Base-by-base conservation (phyloP, 306 rosid genomes). In the Vigna radiata region DNA sequence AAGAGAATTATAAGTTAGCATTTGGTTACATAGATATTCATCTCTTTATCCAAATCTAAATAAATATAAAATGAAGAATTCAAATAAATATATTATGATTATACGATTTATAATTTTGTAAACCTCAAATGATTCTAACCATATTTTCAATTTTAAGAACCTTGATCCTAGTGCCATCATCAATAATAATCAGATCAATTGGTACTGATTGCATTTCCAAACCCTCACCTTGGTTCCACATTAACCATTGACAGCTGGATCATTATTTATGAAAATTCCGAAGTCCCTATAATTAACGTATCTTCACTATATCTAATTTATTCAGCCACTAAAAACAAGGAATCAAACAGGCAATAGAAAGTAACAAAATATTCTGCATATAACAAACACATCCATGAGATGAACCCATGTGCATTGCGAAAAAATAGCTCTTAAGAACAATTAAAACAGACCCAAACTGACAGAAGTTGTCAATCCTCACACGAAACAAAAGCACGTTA, bases 401-500 rank as follows among this genome's bases (percentile, higher is more conserved):
- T 33, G 1, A 33, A 19, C 7, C 19, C 54, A 65, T 77, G 55
- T 48, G 55, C 37, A 19, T 49, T 31, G 37, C 37, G 2, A 48
- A 31, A 52, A 54, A 77, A 70, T 1, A 70, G 11, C 31, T 7
- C 31, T 72, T 41, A 43, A 48, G 11, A 43, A 39, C 31, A 75
- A 60, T 70, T 36, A 52, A 52, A 79, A 8, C 18, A 18, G 14
- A 13, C 49, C 58, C 33, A 52, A 79, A 8, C 18, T 13, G 14
- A 13, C 49, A 36, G 31, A 56, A 56, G 47, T 15, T 55, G 39
- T 41, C 47, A 41, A 25, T 12, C 8, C 23, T 52, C 68, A 13
- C 55, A 77, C 46, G 68, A 53, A 4, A 55, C 27, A 68, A 77
- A 54, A 29, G 15, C 50, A 69, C 70, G 5, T 29, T 31, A 73